These are phyloP conservation scores for Aurifilum marmelostoma DNA, from an alignment of 2,329 filamentous ascomycete species.

Conservation along the genomic window DNA sequence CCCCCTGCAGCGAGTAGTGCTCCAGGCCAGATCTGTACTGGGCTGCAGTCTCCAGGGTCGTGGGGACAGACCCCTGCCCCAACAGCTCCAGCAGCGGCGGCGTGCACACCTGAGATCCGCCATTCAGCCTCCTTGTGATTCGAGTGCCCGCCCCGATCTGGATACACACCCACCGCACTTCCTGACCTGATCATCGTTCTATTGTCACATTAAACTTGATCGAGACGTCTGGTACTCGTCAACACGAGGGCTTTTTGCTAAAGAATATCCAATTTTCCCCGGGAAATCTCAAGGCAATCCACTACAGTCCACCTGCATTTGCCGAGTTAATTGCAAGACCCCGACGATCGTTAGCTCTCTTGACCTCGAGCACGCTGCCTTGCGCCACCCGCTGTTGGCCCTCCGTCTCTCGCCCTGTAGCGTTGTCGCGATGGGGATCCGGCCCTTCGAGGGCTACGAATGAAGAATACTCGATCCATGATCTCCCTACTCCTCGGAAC, in stretches of 20 bases:
- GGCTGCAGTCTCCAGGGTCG: neutral
- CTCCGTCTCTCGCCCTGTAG: conserved; percentile 15
- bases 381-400: conserved; percentile 20
- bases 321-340: conserved; percentile 2
- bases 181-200: neutral
- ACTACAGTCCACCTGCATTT: conserved; percentile 5
- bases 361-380: conserved; percentile 8
- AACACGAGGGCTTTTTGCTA: neutral
- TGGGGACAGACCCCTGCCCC: neutral
- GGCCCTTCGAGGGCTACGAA: conserved; percentile 27
- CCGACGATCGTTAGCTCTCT: conserved; percentile 15
- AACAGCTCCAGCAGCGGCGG: neutral
- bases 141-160: neutral
- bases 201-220: neutral
- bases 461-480: conserved; percentile 17
- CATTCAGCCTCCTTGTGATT: conserved; percentile 17
- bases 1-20: conserved; percentile 2
- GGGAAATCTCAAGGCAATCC: neutral
- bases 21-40: conserved; percentile 3
- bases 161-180: conserved; percentile 5
- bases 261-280: neutral
- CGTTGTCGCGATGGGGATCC: conserved; percentile 23
- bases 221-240: neutral
- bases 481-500: conserved; percentile 3
- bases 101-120: conserved; percentile 12